phyloP scores from a whole-genome alignment of 2,329 filamentous ascomycete genomes.

The Botrytis sinoallii region DNA sequence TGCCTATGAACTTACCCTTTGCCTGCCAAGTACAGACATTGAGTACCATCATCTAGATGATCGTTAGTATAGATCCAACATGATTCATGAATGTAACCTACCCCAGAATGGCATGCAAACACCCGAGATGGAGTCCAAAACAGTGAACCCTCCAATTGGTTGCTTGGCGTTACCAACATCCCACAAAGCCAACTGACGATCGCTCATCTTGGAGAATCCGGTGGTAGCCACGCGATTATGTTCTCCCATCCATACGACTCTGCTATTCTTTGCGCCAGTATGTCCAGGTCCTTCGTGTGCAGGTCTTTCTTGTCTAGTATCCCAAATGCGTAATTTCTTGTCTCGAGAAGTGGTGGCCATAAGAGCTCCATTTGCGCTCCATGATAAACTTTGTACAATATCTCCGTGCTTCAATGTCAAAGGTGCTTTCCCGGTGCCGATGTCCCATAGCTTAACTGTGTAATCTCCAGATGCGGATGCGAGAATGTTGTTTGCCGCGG shows the following conservation, averaged over 20 bases:
- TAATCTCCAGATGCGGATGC: constrained; percentile 94
- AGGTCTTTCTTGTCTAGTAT: constrained; percentile 87
- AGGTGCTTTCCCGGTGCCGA: constrained; percentile 71
- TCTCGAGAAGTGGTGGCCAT: constrained; percentile 92
- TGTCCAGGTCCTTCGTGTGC: constrained; percentile 84
- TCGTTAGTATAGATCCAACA: constrained; percentile 31
- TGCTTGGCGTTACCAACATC: constrained; percentile 76
- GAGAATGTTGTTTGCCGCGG: constrained; percentile 89
- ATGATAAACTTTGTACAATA: constrained; percentile 92
- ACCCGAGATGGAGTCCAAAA: constrained; percentile 91
- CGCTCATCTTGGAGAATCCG: constrained; percentile 97
- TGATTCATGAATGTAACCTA: constrained; percentile 38
- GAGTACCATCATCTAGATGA: constrained; percentile 74
- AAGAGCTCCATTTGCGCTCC: constrained; percentile 84
- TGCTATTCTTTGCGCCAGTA: constrained; percentile 93
- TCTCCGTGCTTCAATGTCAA: constrained; percentile 81
- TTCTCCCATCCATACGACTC: constrained; percentile 95
- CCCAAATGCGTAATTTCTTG: constrained; percentile 98
- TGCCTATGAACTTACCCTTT: constrained; percentile 68
- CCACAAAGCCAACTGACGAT: constrained; percentile 93
- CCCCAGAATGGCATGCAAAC: constrained; percentile 99
- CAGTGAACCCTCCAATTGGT: constrained; percentile 85
- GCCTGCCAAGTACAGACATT: constrained; percentile 92
- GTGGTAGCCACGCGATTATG: constrained; percentile 94
- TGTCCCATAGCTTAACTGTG: constrained; percentile 93